Evolutionary conservation across 768 basidiomycete genomes (phyloP).

Genomic region (Cubamyces lactineus): DNA sequence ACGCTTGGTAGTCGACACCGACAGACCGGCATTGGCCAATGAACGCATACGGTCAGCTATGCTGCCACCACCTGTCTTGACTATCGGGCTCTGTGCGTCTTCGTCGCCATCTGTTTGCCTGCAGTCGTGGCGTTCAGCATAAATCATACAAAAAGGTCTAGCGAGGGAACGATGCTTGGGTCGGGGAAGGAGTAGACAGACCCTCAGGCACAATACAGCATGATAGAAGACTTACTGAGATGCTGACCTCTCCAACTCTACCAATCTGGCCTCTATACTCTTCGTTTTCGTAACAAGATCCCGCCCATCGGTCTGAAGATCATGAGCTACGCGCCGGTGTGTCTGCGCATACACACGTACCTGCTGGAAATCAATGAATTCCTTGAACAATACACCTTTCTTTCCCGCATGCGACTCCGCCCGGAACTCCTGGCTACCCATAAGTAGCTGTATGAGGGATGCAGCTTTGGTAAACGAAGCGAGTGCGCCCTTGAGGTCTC

Average conservation of each 20-base stretch:
- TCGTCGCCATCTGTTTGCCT: slow-evolving; percentile 15
- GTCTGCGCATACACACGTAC: slow-evolving; percentile 42
- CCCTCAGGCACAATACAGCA: no score
- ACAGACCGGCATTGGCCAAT: slow-evolving; percentile 72
- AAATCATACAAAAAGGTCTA: no score
- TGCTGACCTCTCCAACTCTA: slow-evolving; percentile 46
- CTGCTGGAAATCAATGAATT: slow-evolving; percentile 65
- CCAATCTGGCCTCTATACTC: slow-evolving; percentile 49
- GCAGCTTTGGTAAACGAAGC: slow-evolving; percentile 64
- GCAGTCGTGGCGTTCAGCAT: background rate
- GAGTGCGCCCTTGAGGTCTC: slow-evolving; percentile 65
- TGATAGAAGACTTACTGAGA: slow-evolving; percentile 28
- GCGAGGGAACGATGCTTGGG: background rate
- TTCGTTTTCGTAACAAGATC: slow-evolving; percentile 46
- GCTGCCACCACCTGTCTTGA: slow-evolving; percentile 55
- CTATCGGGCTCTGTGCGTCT: slow-evolving; percentile 24
- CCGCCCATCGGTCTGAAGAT: slow-evolving; percentile 41
- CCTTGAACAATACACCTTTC: slow-evolving; percentile 60
- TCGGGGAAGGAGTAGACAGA: no score
- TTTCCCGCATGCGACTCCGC: slow-evolving; percentile 51
- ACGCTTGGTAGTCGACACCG: slow-evolving; percentile 57
- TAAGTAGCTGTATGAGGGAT: slow-evolving; percentile 56
- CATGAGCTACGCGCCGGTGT: slow-evolving; percentile 17
- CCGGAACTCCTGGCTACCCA: slow-evolving; percentile 62
- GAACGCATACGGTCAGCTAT: slow-evolving; percentile 84